Conservation (phyloP, 495 filamentous ascomycete species). For the Aspergillus sclerotiicarbonarius region DNA sequence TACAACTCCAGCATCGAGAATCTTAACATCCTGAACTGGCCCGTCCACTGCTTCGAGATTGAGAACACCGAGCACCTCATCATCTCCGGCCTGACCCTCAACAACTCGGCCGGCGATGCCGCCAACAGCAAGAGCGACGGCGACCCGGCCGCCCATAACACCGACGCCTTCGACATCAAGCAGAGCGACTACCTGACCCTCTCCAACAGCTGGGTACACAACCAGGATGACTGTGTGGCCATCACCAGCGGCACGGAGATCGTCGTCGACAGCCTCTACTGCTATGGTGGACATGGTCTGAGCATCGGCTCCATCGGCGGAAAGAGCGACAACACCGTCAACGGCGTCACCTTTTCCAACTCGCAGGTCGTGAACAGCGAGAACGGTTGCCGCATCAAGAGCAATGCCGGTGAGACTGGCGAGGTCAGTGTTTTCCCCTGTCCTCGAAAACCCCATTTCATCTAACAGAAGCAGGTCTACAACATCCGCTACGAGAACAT, state of each 20-base stretch:
- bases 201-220: constrained; percentile 31
- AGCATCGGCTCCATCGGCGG: constrained; percentile 50
- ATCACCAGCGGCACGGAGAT: constrained; percentile 38
- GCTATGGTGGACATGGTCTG: constrained; percentile 47
- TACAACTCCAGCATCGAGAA: constrained; percentile 35
- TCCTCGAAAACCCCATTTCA: not conserved
- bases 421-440: constrained; percentile 3
- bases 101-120: constrained; percentile 43
- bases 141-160: constrained; percentile 40
- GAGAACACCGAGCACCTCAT: constrained; percentile 26
- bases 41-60: constrained; percentile 40
- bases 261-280: constrained; percentile 24
- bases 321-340: constrained; percentile 46
- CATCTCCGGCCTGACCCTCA: constrained; percentile 33
- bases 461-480: constrained; percentile 15
- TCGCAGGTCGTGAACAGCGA: constrained; percentile 27
- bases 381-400: constrained; percentile 49
- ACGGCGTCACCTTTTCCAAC: constrained; percentile 38
- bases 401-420: constrained; percentile 43
- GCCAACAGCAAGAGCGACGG: constrained; percentile 36
- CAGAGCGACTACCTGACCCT: constrained; percentile 29
- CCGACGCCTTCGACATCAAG: constrained; percentile 43
- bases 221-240: constrained; percentile 50
- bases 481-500: constrained; percentile 47
- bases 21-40: constrained; percentile 44